These are phyloP conservation scores for Backusella luteola DNA, from an alignment of 192 early-diverging fungal species.

Conservation along the genomic window DNA sequence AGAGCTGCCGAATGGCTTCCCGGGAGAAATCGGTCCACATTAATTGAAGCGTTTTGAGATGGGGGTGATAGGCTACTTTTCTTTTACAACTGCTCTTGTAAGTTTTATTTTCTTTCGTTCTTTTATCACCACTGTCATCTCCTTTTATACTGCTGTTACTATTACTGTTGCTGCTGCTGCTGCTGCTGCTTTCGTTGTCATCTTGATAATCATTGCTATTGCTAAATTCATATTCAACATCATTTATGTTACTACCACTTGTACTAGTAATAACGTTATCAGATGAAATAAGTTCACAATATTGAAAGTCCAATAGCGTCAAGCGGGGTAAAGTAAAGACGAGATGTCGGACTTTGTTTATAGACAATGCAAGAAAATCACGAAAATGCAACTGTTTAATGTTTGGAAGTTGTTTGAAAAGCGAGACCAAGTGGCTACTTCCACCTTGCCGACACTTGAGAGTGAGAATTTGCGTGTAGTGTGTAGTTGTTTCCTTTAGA, in stretches of 20 bases:
- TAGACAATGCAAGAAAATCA: slow-evolving; percentile 12
- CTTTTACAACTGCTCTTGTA: not conserved
- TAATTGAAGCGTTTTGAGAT: not conserved
- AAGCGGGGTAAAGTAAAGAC: slow-evolving; percentile 2
- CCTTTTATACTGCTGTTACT: not conserved
- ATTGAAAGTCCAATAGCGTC: not conserved
- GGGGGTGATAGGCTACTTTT: not conserved
- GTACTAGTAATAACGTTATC: not conserved
- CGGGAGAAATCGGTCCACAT: slow-evolving; percentile 17
- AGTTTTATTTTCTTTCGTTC: not conserved
- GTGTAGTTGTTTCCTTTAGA: not conserved
- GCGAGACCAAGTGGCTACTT: not conserved
- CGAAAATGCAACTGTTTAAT: not conserved
- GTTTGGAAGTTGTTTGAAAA: slow-evolving; percentile 8
- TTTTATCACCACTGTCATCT: not conserved
- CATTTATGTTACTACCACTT: not conserved
- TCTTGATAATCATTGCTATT: no score
- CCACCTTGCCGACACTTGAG: slow-evolving; percentile 7
- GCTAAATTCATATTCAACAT: not conserved
- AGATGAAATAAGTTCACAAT: not conserved
- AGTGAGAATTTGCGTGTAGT: not conserved
- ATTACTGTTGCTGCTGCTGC: not conserved
- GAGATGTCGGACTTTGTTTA: slow-evolving; percentile 5
- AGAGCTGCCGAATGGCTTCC: not conserved
- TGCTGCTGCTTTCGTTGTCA: not conserved